Evolutionary conservation across 306 rosid species (phyloP).

Genomic region (Begonia loranthoides): DNA sequence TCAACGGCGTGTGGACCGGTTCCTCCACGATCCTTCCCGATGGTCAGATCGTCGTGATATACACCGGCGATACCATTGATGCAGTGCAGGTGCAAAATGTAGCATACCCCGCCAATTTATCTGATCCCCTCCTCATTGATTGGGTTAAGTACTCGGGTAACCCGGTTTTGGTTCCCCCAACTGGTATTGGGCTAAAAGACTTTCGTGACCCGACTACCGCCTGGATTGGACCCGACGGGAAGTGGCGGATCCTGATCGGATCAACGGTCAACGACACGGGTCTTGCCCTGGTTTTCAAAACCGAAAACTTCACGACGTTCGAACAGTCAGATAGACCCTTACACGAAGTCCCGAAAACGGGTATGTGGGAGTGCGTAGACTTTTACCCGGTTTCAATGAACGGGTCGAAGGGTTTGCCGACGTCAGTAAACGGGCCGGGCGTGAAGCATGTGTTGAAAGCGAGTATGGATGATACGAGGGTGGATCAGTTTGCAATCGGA

Average conservation of each 20-base stretch:
- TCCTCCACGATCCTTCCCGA: conserved; percentile 60
- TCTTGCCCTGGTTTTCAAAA: conserved; percentile 34
- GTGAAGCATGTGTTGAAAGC: conserved; percentile 71
- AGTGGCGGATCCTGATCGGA: conserved; percentile 56
- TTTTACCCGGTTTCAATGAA: conserved; percentile 49
- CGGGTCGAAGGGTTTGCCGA: conserved; percentile 51
- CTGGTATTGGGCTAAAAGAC: conserved; percentile 21
- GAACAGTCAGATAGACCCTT: conserved; percentile 17
- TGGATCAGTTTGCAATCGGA: conserved; percentile 62
- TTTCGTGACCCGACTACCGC: conserved; percentile 78
- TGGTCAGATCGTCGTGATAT: conserved; percentile 56
- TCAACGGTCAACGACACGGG: conserved; percentile 39
- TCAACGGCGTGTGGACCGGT: conserved; percentile 77
- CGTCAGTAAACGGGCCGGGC: conserved; percentile 32
- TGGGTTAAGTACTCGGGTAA: conserved; percentile 60
- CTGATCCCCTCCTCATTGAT: conserved; percentile 65
- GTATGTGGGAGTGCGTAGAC: conserved; percentile 95
- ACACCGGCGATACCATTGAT: conserved; percentile 40
- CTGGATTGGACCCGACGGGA: conserved; percentile 44
- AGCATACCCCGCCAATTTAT: conserved; percentile 55
- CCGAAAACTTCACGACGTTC: conserved; percentile 34
- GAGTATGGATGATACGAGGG: conserved; percentile 52
- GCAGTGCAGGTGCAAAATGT: conserved; percentile 63
- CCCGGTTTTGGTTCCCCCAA: conserved; percentile 58
- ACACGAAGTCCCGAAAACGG: conserved; percentile 69